Evolutionary conservation across 441 rosid species (phyloP).

Genomic region (Corymbia citriodora): DNA sequence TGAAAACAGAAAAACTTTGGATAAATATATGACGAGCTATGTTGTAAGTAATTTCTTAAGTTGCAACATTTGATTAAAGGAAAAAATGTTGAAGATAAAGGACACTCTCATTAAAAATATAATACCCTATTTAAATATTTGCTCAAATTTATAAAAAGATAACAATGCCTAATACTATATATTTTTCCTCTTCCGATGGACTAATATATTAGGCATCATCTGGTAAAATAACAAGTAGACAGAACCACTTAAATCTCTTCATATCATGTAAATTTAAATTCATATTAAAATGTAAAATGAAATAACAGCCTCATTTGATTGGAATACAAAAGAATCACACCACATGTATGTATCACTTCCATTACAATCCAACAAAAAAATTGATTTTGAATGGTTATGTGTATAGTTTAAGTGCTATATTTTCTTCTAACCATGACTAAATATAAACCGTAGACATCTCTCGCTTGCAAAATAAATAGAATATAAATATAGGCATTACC

Average conservation of each 20-base stretch:
- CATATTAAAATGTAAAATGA: not conserved
- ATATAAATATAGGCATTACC: not conserved
- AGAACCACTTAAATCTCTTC: not conserved
- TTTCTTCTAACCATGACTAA: not conserved
- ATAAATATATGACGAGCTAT: not conserved
- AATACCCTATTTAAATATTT: fast-evolving
- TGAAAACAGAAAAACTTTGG: not conserved
- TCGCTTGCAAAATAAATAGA: not conserved
- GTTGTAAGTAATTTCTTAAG: not conserved
- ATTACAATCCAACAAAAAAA: not conserved
- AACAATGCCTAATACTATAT: not conserved
- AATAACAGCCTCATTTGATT: fast-evolving
- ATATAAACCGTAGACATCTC: not conserved
- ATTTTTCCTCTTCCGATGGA: not conserved
- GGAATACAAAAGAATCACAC: too few relatives aligned
- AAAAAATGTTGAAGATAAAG: not conserved
- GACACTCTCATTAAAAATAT: not conserved
- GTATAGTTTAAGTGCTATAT: not conserved
- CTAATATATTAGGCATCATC: not conserved
- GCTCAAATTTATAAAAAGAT: not conserved
- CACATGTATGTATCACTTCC: not conserved
- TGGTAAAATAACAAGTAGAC: not conserved
- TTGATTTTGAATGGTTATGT: not conserved
- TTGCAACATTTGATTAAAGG: not conserved
- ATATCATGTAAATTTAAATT: not conserved